phyloP scores from a whole-genome alignment of 1,139 yeast genomes.

The Suhomyces bolitotheri region DNA sequence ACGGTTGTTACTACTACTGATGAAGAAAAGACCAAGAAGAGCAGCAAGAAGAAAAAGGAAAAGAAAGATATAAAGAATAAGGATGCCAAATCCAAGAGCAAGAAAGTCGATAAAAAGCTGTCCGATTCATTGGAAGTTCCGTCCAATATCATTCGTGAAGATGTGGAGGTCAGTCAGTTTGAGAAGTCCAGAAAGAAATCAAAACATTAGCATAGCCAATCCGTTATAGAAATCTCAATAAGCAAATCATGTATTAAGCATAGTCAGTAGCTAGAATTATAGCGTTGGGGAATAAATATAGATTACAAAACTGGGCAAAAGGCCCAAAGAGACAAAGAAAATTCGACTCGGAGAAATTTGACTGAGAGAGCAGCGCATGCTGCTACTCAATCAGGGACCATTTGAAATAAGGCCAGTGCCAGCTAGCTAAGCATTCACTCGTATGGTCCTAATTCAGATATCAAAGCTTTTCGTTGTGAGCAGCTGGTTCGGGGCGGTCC shows the following conservation, averaged over 20 bases:
- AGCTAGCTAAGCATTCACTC: too few species aligned
- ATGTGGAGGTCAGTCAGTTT: slow-evolving; percentile 16
- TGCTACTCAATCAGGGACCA: too few species aligned
- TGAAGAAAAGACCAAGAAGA: slow-evolving; percentile 12
- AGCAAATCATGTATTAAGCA: neutral
- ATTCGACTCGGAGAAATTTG: too few species aligned
- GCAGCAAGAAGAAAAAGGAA: slow-evolving; percentile 12
- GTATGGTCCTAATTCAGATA: too few species aligned
- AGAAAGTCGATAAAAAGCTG: slow-evolving; percentile 14
- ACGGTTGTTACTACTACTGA: slow-evolving; percentile 8
- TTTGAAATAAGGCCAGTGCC: too few species aligned
- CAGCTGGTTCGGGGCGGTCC: too few species aligned
- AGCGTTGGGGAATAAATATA: too few species aligned
- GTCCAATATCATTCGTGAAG: slow-evolving; percentile 20
- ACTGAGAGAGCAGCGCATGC: too few species aligned
- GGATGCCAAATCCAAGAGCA: slow-evolving; percentile 11
- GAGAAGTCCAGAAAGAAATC: slow-evolving; percentile 15
- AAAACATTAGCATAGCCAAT: slow-evolving; percentile 8
- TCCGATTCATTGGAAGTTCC: slow-evolving; percentile 12
- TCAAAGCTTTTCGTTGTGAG: too few species aligned
- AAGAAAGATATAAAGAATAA: slow-evolving; percentile 11
- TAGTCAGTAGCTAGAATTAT: neutral
- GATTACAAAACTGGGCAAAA: too few species aligned
- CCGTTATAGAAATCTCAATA: neutral
- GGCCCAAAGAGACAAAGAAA: too few species aligned